Base-by-base conservation (phyloP, 805 yeast genomes). In the Lachancea mirantina region DNA sequence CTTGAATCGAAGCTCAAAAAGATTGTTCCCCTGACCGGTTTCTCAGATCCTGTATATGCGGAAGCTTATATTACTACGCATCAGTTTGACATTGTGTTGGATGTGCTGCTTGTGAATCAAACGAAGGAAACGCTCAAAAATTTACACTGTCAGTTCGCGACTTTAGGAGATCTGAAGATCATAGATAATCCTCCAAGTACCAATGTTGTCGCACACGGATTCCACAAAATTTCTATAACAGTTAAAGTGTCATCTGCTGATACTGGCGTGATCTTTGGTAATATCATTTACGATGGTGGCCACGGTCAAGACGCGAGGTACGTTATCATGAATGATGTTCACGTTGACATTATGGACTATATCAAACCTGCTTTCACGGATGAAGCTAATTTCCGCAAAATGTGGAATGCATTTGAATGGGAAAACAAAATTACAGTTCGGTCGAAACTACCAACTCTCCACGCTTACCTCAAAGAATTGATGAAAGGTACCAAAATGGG, bases 361-460 rank as follows among this genome's bases (percentile, higher is more conserved):
- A 87, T 92, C 59, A 85, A 84, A 57, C 96, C 98, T 14, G 92
- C 94, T n/a, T 71, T 74, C 15, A 84, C 95, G 58, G 66, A 87
- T 10, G 97, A 89, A 62, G 75, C 78, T 27, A 81, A 75, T 46
- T 92, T 92, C 82, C 82, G 98, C 54, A 74, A 78, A 50, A 89
- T 88, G 97, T 92, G 99, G 99, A 85, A 87, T 57, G 96, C 88
- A 58, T 92, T 94, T 56, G 99, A 92, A 64, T 92, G 98, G 98
- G 98, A 92, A 62, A 92, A 92, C 67, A 92, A 92, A 67, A 88
- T 92, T 47, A 83, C 88, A 39, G 83, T 92, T 55, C 78, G 80
- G 46, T 76, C 94, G 2, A 70, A 68, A 34, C 66, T 78, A 42
- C 58, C 71, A 19, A 63, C 84, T 2, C 70, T 94, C 52, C 78